A percentile compares a stretch with the other conserved stretches of the same genome.
Conservation (phyloP, 805 yeast species). For the Debaryomyces prosopidis region DNA sequence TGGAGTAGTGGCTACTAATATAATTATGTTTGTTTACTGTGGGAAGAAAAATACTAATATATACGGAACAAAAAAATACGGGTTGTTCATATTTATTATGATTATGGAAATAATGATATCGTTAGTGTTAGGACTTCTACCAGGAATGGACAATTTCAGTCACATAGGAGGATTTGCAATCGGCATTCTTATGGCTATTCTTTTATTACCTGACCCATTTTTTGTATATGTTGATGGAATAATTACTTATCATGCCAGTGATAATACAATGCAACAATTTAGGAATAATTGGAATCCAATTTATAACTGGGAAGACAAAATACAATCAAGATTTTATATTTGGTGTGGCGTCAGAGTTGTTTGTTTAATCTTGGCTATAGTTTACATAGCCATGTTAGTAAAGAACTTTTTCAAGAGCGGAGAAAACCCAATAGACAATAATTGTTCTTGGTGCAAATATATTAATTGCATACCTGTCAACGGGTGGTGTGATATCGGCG, state of each 20-base stretch:
- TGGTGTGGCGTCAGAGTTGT: slow-evolving; percentile 56
- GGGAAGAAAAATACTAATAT: slow-evolving; percentile 51
- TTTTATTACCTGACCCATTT: slow-evolving; percentile 57
- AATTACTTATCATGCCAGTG: slow-evolving; percentile 32
- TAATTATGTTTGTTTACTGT: slow-evolving; percentile 53
- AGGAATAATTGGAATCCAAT: slow-evolving; percentile 41
- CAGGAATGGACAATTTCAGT: slow-evolving; percentile 73
- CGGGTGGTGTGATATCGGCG: slow-evolving; percentile 65
- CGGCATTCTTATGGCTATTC: slow-evolving; percentile 53
- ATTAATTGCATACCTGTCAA: slow-evolving; percentile 69
- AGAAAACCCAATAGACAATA: slow-evolving; percentile 38
- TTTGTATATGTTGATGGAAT: slow-evolving; percentile 43
- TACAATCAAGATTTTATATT: slow-evolving; percentile 37
- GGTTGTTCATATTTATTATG: slow-evolving; percentile 45
- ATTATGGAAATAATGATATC: slow-evolving; percentile 58
- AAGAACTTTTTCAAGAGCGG: slow-evolving; percentile 44
- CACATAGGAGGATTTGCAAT: slow-evolving; percentile 74
- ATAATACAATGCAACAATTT: slow-evolving; percentile 32
- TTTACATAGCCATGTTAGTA: slow-evolving; percentile 51
- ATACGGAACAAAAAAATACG: slow-evolving; percentile 48
- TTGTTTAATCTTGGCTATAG: slow-evolving; percentile 44
- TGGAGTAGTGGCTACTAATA: slow-evolving; percentile 65
- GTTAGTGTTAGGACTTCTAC: slow-evolving; percentile 64
- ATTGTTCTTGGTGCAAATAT: slow-evolving; percentile 74
- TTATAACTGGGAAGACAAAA: slow-evolving; percentile 33